Conservation (phyloP, 345 rosid genomes). For the Citrus unshiu region DNA sequence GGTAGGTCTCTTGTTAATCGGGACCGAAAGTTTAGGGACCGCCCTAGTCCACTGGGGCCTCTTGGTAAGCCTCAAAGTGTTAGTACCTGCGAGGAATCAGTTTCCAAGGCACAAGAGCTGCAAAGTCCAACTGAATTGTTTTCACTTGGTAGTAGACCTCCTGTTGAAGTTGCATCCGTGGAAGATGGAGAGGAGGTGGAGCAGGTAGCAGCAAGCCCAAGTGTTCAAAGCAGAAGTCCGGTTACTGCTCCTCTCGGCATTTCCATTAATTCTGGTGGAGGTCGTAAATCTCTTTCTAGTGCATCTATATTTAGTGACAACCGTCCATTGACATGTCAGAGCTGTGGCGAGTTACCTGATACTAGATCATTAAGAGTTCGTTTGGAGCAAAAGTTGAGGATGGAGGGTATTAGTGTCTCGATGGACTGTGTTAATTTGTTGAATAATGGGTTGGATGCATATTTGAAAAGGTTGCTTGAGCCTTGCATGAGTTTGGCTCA, state of each 20-base stretch:
- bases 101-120: conserved; percentile 53
- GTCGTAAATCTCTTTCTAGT: conserved; percentile 38
- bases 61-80: conserved; percentile 75
- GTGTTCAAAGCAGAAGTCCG: conserved; percentile 70
- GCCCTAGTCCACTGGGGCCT: conserved; percentile 76
- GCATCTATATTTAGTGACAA: conserved; percentile 19
- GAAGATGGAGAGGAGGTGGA: conserved; percentile 99
- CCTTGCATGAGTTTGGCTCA: conserved; percentile 64
- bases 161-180: conserved; percentile 68
- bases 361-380: conserved; percentile 63
- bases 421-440: conserved; percentile 62
- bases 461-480: conserved; percentile 66
- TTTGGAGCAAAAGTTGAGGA: conserved; percentile 64
- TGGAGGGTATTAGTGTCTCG: conserved; percentile 50
- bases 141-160: conserved; percentile 86
- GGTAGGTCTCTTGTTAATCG: conserved; percentile 50
- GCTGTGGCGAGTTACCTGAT: conserved; percentile 64
- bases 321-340: conserved; percentile 46
- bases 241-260: conserved; percentile 88
- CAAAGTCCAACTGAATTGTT: conserved; percentile 68
- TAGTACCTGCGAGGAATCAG: conserved; percentile 42
- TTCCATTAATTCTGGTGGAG: conserved; percentile 41
- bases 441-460: conserved; percentile 67
- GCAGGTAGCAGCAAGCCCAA: conserved; percentile 69
- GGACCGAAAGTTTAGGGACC: conserved; percentile 56